Base-by-base conservation (phyloP, 2,329 filamentous ascomycete genomes). In the Fusarium sp. region DNA sequence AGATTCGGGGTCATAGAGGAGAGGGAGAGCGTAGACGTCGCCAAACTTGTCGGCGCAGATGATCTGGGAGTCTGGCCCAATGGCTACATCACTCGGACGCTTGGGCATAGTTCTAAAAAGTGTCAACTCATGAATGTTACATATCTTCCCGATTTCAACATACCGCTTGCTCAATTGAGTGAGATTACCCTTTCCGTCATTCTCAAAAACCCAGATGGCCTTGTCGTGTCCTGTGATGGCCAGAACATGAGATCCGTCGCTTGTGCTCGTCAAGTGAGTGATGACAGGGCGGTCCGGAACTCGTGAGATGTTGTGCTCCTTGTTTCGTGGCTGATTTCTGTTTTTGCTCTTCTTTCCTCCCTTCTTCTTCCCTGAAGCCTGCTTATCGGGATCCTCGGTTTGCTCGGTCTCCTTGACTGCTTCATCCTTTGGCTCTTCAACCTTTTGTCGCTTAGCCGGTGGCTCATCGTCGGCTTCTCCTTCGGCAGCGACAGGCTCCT, bases 1-100 rank as follows among this genome's bases (percentile, higher is more conserved):
- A 60, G 62, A 27, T 77, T 73, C 22, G 65, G 66, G 36, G 74
- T 78, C 38, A 75, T 78, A 57, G 68, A 80, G 62, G 60, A 98
- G 86, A 16, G 97, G 96, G 9, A 99, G 84, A 13, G 94, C 90
- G 84, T 98, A 98, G 70, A 98, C 96, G 81, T 99, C 97, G 74
- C 97, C 97, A 79, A 98, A 98, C 83, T 99, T 99, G 86, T 99
- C 97, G 62, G 91, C 96, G 71, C 91, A 91, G 67, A 98, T 84
- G 72, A 99, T 94, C 10, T 91, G 93, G 50, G 88, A 87, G 80
- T 95, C 92, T 42, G 90, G 85, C 9, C 93, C 91, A 62, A 98
- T 84, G 61, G 88, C 85, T 67, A 98, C 86, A 38, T 93, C 91
- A 80, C 92, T 96, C 14, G 95, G 95, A 38, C 95, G 91, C 85